Base-by-base conservation (phyloP, 306 rosid species). In the Rosa multiflora region DNA sequence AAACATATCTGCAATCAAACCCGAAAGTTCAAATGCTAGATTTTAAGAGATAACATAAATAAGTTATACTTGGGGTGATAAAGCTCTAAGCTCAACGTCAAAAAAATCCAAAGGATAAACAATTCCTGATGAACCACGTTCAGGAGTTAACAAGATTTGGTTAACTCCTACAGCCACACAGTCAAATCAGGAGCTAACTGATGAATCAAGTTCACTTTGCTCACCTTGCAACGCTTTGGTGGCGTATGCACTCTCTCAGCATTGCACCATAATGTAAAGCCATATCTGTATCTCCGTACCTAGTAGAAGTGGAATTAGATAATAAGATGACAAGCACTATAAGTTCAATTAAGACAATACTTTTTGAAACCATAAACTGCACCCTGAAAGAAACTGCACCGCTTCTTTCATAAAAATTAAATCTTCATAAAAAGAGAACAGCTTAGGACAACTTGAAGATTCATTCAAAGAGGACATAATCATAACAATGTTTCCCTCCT, bases 241-340 rank as follows among this genome's bases (percentile, higher is more conserved):
- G 99, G 80, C 99, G 93, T 84, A 95, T 95, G 86, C 99, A 95
- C 87, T 95, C 99, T 89, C 98, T 87, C 84, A 95, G 83, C 98
- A 95, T 95, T 47, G 99, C 97, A 62, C 99, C 97, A 82, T 91
- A 95, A 83, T 95, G 99, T 72, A 95, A 87, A 83, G 98, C 99
- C 99, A 95, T 90, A 48, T 95, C 98, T 35, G 94, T 79, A 86
- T 91, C 85, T 85, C 86, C 98, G 66, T 95, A 95, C 32, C 99
- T 95, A 61, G 15, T 86, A 49, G 62, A 56, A 79, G 82, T 63
- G 74, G 35, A 37, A 59, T 68, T 66, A 59, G 70, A 63, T 58
- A 70, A 81, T 46, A 37, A 32, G 78, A 73, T n/a, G 49, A 61
- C 3, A 8, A 66, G 26, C 63, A 75, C 55, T 75, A 55, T 59